Conservation (phyloP, 1,284 basidiomycete genomes). For the Fomitiporia mediterranea region DNA sequence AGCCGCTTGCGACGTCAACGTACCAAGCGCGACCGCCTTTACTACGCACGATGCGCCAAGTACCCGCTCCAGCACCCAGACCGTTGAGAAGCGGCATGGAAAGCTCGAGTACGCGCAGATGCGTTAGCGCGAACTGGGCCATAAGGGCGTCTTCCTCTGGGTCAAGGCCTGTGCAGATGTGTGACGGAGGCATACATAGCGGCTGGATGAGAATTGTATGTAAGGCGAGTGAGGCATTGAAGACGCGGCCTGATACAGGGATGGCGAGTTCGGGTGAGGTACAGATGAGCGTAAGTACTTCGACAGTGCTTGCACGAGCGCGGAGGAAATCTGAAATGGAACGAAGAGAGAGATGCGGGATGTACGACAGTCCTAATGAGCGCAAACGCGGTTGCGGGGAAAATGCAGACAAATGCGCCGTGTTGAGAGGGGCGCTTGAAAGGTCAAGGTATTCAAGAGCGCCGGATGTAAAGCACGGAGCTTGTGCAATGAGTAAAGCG, state of each 20-base stretch:
- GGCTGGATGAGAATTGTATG: conserved; percentile 74
- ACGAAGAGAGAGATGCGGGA: conserved; percentile 66
- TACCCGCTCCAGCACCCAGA: conserved; percentile 70
- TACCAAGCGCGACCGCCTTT: conserved; percentile 97
- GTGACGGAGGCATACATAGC: conserved; percentile 75
- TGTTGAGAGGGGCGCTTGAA: conserved; percentile 75
- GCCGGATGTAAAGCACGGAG: conserved; percentile 80
- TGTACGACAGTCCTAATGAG: conserved; percentile 85
- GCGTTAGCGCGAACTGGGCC: conserved; percentile 49
- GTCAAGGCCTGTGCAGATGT: conserved; percentile 39
- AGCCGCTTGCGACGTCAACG: conserved; percentile 83
- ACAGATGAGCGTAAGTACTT: conserved; percentile 80
- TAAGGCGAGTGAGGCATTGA: conserved; percentile 52
- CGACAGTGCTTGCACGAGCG: conserved; percentile 70
- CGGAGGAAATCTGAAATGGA: conserved; percentile 69
- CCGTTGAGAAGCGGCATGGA: conserved; percentile 68
- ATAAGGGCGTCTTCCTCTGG: conserved; percentile 29
- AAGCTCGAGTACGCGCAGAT: conserved; percentile 86
- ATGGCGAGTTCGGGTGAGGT: conserved; percentile 73
- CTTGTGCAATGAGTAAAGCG: conserved; percentile 59
- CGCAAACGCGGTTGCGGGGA: conserved; percentile 73
- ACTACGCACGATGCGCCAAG: conserved; percentile 86
- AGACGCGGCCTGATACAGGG: conserved; percentile 37
- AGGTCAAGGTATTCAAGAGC: conserved; percentile 85
- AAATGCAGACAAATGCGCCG: conserved; percentile 49